These are phyloP conservation scores for Rhodofomes roseus DNA, from an alignment of 1,284 basidiomycete species.

Conservation along the genomic window DNA sequence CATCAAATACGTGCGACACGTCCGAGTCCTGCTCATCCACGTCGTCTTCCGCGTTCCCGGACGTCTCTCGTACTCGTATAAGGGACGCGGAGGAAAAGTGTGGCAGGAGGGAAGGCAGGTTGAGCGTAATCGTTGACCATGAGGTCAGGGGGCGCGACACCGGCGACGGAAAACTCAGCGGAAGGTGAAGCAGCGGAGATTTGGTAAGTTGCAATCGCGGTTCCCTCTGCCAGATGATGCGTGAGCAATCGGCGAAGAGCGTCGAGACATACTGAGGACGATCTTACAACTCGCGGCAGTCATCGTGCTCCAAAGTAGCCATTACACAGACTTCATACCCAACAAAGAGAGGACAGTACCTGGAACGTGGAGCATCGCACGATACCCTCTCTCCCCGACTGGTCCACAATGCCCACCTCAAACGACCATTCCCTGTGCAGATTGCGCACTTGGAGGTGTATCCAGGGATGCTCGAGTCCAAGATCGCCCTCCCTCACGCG, in stretches of 20 bases:
- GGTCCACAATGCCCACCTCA: constrained; percentile 75
- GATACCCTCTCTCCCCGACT: constrained; percentile 51
- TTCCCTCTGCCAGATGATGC: constrained; percentile 41
- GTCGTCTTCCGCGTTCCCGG: constrained; percentile 12
- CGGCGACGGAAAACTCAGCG: constrained; percentile 58
- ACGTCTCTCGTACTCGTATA: constrained; percentile 23
- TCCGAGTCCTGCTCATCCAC: neutral
- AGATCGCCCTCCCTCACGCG: constrained; percentile 32
- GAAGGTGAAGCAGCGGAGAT: constrained; percentile 64
- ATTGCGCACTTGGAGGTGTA: constrained; percentile 72
- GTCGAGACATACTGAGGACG: neutral
- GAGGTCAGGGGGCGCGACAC: constrained; percentile 58
- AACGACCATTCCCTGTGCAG: constrained; percentile 70
- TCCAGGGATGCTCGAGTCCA: constrained; percentile 70
- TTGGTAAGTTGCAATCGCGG: constrained; percentile 46
- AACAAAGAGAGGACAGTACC: constrained; percentile 39
- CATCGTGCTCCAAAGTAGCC: neutral
- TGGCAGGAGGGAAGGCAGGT: constrained; percentile 58
- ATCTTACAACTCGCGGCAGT: neutral
- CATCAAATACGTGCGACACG: neutral
- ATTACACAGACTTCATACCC: neutral
- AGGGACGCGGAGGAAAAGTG: constrained; percentile 56
- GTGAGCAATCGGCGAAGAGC: constrained; percentile 6
- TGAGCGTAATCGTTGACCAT: constrained; percentile 66
- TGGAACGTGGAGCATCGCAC: constrained; percentile 80